Evolutionary conservation across 805 yeast genomes (phyloP).

Genomic region (Schwanniomyces yamadae): DNA sequence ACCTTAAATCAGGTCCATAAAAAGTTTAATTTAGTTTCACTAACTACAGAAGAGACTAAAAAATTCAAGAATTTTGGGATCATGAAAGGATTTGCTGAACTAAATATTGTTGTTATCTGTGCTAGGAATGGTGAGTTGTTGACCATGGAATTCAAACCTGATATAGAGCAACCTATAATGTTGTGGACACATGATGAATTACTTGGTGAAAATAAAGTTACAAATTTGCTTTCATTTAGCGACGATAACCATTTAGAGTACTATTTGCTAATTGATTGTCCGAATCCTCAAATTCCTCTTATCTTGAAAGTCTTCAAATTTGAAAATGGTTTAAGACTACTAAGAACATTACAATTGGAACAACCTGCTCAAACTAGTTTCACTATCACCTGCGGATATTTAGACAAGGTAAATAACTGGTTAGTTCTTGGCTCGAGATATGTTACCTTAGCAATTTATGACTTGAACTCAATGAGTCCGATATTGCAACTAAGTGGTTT

Average conservation of each 20-base stretch:
- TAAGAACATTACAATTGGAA: constrained; percentile 26
- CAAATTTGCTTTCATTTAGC: constrained; percentile 44
- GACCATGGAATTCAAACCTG: constrained; percentile 26
- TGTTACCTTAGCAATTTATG: constrained; percentile 61
- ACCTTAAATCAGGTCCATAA: constrained; percentile 18
- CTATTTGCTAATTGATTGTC: constrained; percentile 58
- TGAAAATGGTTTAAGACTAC: constrained; percentile 19
- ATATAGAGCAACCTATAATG: constrained; percentile 14
- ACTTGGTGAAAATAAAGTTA: constrained; percentile 42
- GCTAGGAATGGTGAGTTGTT: constrained; percentile 42
- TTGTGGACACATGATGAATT: constrained; percentile 23
- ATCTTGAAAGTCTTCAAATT: constrained; percentile 37
- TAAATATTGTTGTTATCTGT: constrained; percentile 27
- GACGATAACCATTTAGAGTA: constrained; percentile 18
- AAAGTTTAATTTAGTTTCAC: constrained; percentile 22
- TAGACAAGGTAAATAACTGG: constrained; percentile 36
- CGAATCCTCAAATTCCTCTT: constrained; percentile 61
- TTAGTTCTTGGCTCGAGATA: constrained; percentile 70
- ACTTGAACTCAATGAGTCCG: constrained; percentile 27
- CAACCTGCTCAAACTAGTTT: constrained; percentile 48
- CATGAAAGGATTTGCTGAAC: constrained; percentile 39
- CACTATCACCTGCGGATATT: constrained; percentile 56
- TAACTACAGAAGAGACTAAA: constrained; percentile 13
- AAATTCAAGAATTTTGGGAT: constrained; percentile 40
- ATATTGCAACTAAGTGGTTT: constrained; percentile 17